Evolutionary conservation across 1,139 yeast species (phyloP).

Genomic region (Geotrichum klebahnii): DNA sequence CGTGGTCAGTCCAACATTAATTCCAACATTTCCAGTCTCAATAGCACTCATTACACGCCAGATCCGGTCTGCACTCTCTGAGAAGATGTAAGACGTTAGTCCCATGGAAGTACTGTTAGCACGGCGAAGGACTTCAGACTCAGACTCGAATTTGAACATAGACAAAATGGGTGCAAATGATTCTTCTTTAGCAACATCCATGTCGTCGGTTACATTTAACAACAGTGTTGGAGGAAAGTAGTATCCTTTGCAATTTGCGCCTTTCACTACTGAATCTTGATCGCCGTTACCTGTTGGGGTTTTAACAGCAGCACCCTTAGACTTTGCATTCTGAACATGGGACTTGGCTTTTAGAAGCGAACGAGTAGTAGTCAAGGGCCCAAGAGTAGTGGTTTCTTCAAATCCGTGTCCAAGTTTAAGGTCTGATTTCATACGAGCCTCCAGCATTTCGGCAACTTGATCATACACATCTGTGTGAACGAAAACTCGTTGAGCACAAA

Average conservation of each 20-base stretch:
- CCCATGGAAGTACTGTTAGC: constrained; percentile 62
- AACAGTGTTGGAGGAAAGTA: constrained; percentile 66
- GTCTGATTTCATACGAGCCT: constrained; percentile 46
- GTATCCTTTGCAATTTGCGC: constrained; percentile 32
- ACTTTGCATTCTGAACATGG: constrained; percentile 60
- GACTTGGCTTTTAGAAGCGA: constrained; percentile 56
- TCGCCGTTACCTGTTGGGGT: constrained; percentile 39
- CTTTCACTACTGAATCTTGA: constrained; percentile 55
- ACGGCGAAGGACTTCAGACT: constrained; percentile 55
- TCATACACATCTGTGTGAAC: constrained; percentile 75
- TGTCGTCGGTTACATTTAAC: constrained; percentile 54
- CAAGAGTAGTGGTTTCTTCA: constrained; percentile 56
- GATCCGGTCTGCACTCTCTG: constrained; percentile 53
- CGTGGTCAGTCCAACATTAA: constrained; percentile 57
- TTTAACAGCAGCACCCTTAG: constrained; percentile 58
- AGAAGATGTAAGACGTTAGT: constrained; percentile 63
- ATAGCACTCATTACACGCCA: constrained; percentile 56
- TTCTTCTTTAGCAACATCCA: constrained; percentile 59
- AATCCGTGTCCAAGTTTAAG: constrained; percentile 65
- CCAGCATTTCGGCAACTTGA: constrained; percentile 52
- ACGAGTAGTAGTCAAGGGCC: constrained; percentile 58
- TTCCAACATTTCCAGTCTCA: constrained; percentile 61
- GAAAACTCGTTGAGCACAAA: constrained; percentile 79
- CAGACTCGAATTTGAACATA: constrained; percentile 41
- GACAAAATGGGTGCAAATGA: constrained; percentile 78